Percentiles rank a stretch among this genome's conserved stretches.
phyloP scores from a whole-genome alignment of 2,329 filamentous ascomycete species.

The Aspergillus hiratsukae region DNA sequence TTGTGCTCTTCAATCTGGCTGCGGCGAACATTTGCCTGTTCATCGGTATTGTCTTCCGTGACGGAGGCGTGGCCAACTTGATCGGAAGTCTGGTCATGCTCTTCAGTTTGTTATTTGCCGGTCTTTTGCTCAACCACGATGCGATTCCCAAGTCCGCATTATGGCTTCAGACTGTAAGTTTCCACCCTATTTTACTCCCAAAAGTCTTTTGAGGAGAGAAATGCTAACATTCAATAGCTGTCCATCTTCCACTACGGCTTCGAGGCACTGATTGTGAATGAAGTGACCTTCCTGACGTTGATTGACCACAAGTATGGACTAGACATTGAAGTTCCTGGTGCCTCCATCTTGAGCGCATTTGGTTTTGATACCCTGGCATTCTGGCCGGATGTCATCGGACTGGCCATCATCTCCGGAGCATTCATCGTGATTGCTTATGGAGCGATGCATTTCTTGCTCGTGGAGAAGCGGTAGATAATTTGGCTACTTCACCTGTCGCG shows the following conservation, averaged over 20 bases:
- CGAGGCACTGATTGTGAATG: conserved; percentile 93
- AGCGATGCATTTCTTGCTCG: conserved; percentile 88
- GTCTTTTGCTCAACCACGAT: conserved; percentile 89
- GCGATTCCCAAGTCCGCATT: conserved; percentile 79
- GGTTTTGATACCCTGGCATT: conserved; percentile 85
- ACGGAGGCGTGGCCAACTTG: conserved; percentile 84
- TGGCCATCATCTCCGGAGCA: conserved; percentile 73
- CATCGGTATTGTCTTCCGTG: conserved; percentile 91
- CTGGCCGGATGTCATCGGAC: conserved; percentile 76
- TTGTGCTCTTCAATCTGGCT: conserved; percentile 93
- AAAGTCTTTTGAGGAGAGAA: not conserved
- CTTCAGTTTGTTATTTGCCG: conserved; percentile 91
- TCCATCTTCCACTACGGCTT: conserved; percentile 99
- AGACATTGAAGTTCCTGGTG: conserved; percentile 92
- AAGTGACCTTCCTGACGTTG: conserved; percentile 83
- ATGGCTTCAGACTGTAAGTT: conserved; percentile 77
- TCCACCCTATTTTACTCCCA: not conserved
- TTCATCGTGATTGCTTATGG: conserved; percentile 86
- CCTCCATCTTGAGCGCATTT: conserved; percentile 89
- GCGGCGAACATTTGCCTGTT: conserved; percentile 91
- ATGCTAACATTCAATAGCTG: conserved; percentile 47
- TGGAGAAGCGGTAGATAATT: conserved; percentile 64
- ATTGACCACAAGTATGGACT: conserved; percentile 94
- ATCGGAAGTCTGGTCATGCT: conserved; percentile 96
- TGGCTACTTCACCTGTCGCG: not conserved